Evolutionary conservation across 345 rosid species (phyloP).

Genomic region (Noccaea bulbosa): DNA sequence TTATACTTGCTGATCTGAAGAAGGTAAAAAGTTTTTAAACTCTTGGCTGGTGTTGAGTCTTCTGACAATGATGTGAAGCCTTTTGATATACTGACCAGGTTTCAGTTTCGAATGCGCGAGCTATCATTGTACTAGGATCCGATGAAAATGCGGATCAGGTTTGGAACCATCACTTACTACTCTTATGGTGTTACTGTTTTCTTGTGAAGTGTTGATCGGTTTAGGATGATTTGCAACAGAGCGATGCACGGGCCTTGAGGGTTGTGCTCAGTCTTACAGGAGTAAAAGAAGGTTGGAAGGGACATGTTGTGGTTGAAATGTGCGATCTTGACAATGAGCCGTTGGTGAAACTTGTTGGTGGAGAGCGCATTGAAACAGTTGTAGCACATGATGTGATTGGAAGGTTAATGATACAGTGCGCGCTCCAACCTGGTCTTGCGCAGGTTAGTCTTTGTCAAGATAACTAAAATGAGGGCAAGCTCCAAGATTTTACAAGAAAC

Average conservation of each 20-base stretch:
- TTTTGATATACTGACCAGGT: slow-evolving; percentile 52
- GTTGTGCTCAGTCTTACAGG: slow-evolving; percentile 90
- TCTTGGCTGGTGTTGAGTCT: slow-evolving; percentile 1
- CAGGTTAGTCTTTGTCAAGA: slow-evolving; percentile 52
- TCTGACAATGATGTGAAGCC: slow-evolving; percentile 6
- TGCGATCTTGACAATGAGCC: slow-evolving; percentile 96
- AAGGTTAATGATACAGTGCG: slow-evolving; percentile 94
- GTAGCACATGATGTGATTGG: slow-evolving; percentile 98
- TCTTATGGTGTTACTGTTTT: slow-evolving; percentile 15
- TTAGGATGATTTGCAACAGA: slow-evolving; percentile 48
- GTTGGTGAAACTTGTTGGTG: slow-evolving; percentile 95
- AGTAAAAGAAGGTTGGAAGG: slow-evolving; percentile 79
- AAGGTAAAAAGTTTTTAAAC: slow-evolving; percentile 46
- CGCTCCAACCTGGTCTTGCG: slow-evolving; percentile 95
- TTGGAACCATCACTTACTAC: slow-evolving; percentile 2
- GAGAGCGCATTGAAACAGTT: slow-evolving; percentile 86
- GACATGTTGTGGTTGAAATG: slow-evolving; percentile 98
- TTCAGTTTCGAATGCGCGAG: slow-evolving; percentile 89
- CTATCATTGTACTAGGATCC: slow-evolving; percentile 81
- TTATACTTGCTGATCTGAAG: slow-evolving; percentile 85
- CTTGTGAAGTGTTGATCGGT: slow-evolving; percentile 25
- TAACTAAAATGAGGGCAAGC: neutral
- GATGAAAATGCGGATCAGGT: slow-evolving; percentile 99
- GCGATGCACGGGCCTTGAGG: slow-evolving; percentile 93
- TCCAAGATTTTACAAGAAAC: neutral